Base-by-base conservation (phyloP, 495 filamentous ascomycete genomes). In the Lasiosphaeria ovina region DNA sequence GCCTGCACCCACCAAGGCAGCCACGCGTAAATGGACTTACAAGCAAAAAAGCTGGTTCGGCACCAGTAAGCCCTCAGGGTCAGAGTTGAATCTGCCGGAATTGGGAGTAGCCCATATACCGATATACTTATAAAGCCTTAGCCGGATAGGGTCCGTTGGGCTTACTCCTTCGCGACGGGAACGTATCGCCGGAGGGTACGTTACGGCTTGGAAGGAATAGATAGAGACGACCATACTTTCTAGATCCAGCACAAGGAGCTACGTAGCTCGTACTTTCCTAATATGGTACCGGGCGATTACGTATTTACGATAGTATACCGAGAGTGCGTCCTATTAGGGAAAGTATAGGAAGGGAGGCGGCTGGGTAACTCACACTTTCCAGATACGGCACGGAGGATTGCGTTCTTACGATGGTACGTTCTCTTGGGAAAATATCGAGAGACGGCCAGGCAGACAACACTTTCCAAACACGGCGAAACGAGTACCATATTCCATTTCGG, bases 1-100 rank as follows among this genome's bases (percentile, higher is more conserved):
- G 50, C 50, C 3, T 52, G 50, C 50, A 52, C 50, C 17, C 31
- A 52, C 50, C 50, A 33, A 52, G 50, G 50, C 50, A 52, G 50
- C 50, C 50, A 52, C 24, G 50, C 24, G 50, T 33, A 52, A n/a
- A n/a, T n/a, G n/a, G 16, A 52, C 9, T 33, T 54, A 14, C 34
- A 54, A 54, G 52, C 52, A 52, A 51, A 51, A 52, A 54, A 38
- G 52, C 52, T 54, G 35, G 52, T 54, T n/a, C 12, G 35, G 52
- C 52, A 54, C 52, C 35, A 54, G 52, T 35, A 54, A 54, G 52
- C 52, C 48, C 33, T 35, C 31, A 52, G 48, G n/a, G n/a, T n/a
- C n/a, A n/a, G n/a, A n/a, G n/a, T 50, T 50, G 12, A 53, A 53
- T 53, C 17, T 53, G 32, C 16, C 51, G 51, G 32, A 53, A 53